Evolutionary conservation across 2,329 filamentous ascomycete genomes (phyloP), one percentile per base, ranked within the genome.

Genomic region (Phoma sp.): DNA sequence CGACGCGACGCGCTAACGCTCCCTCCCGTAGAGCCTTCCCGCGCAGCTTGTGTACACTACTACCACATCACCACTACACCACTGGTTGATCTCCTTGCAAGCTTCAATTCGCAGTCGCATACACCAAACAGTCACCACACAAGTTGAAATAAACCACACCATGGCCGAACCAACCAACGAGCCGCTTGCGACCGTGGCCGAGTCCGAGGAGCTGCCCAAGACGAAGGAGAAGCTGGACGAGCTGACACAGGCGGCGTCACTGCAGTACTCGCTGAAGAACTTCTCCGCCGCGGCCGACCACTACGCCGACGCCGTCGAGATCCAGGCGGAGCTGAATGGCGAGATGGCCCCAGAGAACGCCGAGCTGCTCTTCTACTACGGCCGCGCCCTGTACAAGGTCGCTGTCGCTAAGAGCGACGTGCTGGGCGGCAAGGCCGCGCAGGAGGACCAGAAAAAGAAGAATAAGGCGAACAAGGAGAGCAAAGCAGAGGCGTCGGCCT

Each of bases 321-420:
- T 97, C 57, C 95, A 99, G 77, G 91, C 90, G 53, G 86, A 91
- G 73, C 81, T 97, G 73, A 95, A 97, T 74, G 95, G 93, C 74
- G 95, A 98, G 77, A 90, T 96, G 83, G 87, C 87, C 13, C 86
- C 90, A 4, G 88, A 91, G 53, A 99, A 99, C 67, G 93, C 93
- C 45, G 93, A 98, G 72, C 85, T 99, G 41, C 85, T 98, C 18
- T 99, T 96, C 75, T 85, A 92, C 60, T 99, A 99, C 76, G 95
- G 95, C 11, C 90, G 93, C 71, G 91, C 91, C 52, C 80, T 99
- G 18, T 98, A 96, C 82, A 93, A 93, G 74, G 89, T 98, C 56
- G 95, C 93, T 27, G 90, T 98, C 73, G 88, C 86, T 74, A 96
- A 96, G 76, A 97, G 92, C 71, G 93, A 98, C 70, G 93, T 99